phyloP scores from a whole-genome alignment of 495 filamentous ascomycete genomes.

The Penicillium canariense region DNA sequence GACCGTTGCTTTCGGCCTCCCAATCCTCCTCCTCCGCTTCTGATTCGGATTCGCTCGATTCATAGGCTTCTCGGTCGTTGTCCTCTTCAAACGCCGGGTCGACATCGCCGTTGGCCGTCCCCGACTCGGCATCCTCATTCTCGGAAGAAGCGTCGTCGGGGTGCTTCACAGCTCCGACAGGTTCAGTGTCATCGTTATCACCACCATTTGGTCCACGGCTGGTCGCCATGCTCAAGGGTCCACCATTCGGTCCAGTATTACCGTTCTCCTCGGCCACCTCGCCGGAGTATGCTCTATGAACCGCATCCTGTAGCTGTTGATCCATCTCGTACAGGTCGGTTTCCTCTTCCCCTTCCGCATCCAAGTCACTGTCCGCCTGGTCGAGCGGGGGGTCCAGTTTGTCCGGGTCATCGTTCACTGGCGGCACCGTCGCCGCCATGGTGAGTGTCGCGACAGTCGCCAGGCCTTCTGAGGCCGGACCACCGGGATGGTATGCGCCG shows the following conservation, averaged over 20 bases:
- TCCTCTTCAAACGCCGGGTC: constrained; percentile 42
- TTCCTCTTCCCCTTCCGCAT: constrained; percentile 53
- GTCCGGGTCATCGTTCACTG: constrained; percentile 39
- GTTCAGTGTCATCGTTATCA: constrained; percentile 53
- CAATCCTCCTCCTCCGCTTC: constrained; percentile 67
- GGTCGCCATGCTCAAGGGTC: constrained; percentile 13
- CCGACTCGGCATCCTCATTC: constrained; percentile 36
- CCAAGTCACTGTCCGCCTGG: constrained; percentile 48
- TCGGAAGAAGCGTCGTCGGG: constrained; percentile 51
- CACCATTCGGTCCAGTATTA: constrained; percentile 37
- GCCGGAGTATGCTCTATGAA: constrained; percentile 52
- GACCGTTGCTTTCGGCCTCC: constrained; percentile 61
- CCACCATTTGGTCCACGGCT: constrained; percentile 41
- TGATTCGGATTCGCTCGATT: constrained; percentile 61
- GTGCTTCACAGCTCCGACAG: constrained; percentile 74
- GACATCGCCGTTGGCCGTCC: constrained; percentile 41
- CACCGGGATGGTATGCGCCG: constrained; percentile 4
- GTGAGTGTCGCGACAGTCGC: constrained; percentile 44
- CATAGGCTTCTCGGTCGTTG: constrained; percentile 47
- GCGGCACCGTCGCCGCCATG: constrained; percentile 51
- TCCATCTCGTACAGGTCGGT: constrained; percentile 49
- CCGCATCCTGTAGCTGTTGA: constrained; percentile 48
- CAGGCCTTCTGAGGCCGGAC: constrained; percentile 35
- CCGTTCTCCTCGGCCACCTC: constrained; percentile 46
- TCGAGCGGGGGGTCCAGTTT: constrained; percentile 36